A percentile compares a stretch with the other conserved stretches of the same genome.
Conservation (phyloP, 441 rosid genomes). For the Corymbia calophylla region DNA sequence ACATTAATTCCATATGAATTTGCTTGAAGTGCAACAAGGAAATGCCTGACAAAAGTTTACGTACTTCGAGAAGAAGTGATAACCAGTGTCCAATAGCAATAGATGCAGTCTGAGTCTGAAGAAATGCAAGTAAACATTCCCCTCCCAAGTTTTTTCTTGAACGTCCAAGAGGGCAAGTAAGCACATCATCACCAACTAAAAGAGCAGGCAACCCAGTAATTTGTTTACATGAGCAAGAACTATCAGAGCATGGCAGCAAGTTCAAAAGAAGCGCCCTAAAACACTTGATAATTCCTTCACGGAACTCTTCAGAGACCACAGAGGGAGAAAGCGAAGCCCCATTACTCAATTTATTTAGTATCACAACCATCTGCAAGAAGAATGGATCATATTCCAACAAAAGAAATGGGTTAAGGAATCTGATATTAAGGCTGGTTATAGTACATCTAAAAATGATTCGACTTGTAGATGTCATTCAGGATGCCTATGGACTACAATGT, state of each 20-base stretch:
- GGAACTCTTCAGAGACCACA: conserved; percentile 90
- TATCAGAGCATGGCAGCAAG: conserved; percentile 49
- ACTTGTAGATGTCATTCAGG: background rate
- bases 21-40: background rate
- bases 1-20: conserved; percentile 2
- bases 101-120: conserved; percentile 70
- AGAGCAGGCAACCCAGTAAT: conserved; percentile 50
- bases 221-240: conserved; percentile 57
- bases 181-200: conserved; percentile 25
- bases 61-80: conserved; percentile 87
- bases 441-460: background rate
- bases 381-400: background rate
- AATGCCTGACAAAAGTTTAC: background rate
- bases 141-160: conserved; percentile 21
- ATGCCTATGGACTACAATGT: background rate
- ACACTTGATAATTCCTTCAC: conserved; percentile 82
- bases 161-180: conserved; percentile 11
- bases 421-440: background rate
- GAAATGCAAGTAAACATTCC: conserved; percentile 77
- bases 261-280: conserved; percentile 57
- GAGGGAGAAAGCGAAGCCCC: conserved; percentile 72
- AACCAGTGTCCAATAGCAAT: conserved; percentile 96
- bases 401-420: background rate
- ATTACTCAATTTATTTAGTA: conserved; percentile 67
- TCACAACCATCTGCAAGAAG: conserved; percentile 60